Conservation (phyloP, 2,329 filamentous ascomycete species). For the Thelonectria blattea region DNA sequence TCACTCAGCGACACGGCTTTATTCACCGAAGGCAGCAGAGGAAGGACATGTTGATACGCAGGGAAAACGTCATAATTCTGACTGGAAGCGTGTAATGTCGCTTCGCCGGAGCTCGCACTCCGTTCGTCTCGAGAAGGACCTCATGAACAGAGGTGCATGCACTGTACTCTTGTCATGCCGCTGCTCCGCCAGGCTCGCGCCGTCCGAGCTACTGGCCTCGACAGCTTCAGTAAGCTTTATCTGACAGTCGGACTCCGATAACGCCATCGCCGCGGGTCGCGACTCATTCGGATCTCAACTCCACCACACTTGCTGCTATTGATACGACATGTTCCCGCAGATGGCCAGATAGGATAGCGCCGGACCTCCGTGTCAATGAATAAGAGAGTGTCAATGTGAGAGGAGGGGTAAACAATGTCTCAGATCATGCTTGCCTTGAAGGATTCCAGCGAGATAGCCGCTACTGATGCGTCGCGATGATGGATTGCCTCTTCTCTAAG, state of each 20-base stretch:
- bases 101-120: not conserved
- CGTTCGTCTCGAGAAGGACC: not conserved
- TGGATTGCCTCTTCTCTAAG: too few species aligned
- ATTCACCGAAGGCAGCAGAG: constrained; percentile 6
- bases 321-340: constrained; percentile 4
- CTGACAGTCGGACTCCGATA: constrained; percentile 31
- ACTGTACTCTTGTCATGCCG: not conserved
- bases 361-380: not conserved
- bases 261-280: constrained; percentile 34
- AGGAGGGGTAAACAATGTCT: not conserved
- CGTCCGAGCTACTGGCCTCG: constrained; percentile 20
- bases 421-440: not conserved
- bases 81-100: not conserved
- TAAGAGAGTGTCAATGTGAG: not conserved
- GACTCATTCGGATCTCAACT: constrained; percentile 30
- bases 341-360: not conserved
- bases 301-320: constrained; percentile 9
- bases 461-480: not conserved
- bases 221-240: constrained; percentile 27
- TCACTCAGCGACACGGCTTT: constrained; percentile 2
- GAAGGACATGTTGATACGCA: not conserved
- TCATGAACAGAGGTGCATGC: not conserved
- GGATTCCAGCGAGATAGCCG: not conserved
- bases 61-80: constrained; percentile 7
- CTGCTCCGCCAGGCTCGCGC: constrained; percentile 6